Base-by-base conservation (phyloP, 2,329 filamentous ascomycete species). In the Fusarium circinatum region DNA sequence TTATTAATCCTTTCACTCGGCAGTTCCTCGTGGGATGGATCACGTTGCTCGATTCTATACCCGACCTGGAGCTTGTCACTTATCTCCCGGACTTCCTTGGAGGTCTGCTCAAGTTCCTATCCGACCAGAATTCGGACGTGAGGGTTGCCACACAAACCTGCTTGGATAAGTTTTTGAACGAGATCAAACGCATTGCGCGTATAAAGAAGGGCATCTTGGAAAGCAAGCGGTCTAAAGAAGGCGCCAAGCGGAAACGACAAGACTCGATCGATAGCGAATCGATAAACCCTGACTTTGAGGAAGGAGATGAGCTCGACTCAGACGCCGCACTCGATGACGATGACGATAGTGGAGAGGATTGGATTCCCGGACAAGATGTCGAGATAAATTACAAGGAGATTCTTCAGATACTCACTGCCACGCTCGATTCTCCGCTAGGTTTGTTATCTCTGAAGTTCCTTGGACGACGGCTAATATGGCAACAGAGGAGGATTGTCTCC, bases 1-100 rank as follows among this genome's bases (percentile, higher is more conserved):
- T 98, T 34, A 89, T 97, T 68, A 98, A 97, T 78, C 95, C 97
- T 0, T 98, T 97, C 80, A 98, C 96, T 8, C 89, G 96, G 57
- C 97, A 94, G 20, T 99, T 99, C 78, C 87, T 99, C 20, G 96
- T 99, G 6, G 95, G 94, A 38, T 99, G 96, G 96, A 94, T 99
- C 66, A 97, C 93, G 8, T 84, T 99, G 22, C 87, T 99, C 26
- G 96, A 99, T 81, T 98, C 95, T 3, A 98, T 99, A 76, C 96
- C 96, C 0, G 97, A 99, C 79, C 86, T 99, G 47, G 97, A 99
- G 82, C 90, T 99, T 26, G 96, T 99, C 42, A 93, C 94, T 8
- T 97, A 95, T 80, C 85, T 99, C 30, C 97, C 96, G 3, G 94
- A 96, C 56, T 99, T 99, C 78, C 86, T 99, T 3, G 93, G 91